Evolutionary conservation across 1,284 basidiomycete genomes (phyloP).

Genomic region (Rhodotorula sp.): DNA sequence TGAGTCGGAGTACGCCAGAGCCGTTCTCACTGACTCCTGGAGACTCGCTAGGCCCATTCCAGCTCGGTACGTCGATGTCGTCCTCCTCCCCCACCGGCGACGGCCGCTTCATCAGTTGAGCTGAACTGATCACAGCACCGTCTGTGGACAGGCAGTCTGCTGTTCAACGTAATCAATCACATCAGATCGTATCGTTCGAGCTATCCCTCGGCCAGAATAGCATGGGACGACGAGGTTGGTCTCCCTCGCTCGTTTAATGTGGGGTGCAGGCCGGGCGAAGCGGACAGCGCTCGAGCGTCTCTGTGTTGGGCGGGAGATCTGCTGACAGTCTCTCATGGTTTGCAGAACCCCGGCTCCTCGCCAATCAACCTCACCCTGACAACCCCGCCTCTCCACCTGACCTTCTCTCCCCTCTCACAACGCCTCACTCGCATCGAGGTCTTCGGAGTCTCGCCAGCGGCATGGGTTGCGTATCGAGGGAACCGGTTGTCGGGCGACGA

Average conservation of each 20-base stretch:
- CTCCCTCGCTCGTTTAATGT: not conserved
- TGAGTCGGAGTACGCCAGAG: not conserved
- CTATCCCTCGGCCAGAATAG: slow-evolving; percentile 23
- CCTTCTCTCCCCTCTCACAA: slow-evolving; percentile 34
- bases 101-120: not conserved
- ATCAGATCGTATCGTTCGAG: slow-evolving; percentile 12
- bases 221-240: slow-evolving; percentile 32
- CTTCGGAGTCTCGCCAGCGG: not conserved
- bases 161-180: slow-evolving; percentile 37
- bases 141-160: slow-evolving; percentile 19
- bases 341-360: slow-evolving; percentile 27
- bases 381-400: slow-evolving; percentile 34
- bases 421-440: slow-evolving; percentile 33
- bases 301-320: not conserved
- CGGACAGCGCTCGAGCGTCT: not conserved
- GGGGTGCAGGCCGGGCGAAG: not conserved
- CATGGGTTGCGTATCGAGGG: slow-evolving; percentile 32
- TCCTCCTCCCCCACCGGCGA: not conserved
- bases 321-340: not conserved
- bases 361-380: slow-evolving; percentile 33
- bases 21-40: slow-evolving; percentile 21
- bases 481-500: slow-evolving; percentile 6
- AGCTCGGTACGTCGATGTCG: slow-evolving; percentile 18
- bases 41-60: slow-evolving; percentile 25
- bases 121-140: not conserved